Base-by-base conservation (phyloP, 2,329 filamentous ascomycete species). In the Botryosphaeria dothidea region DNA sequence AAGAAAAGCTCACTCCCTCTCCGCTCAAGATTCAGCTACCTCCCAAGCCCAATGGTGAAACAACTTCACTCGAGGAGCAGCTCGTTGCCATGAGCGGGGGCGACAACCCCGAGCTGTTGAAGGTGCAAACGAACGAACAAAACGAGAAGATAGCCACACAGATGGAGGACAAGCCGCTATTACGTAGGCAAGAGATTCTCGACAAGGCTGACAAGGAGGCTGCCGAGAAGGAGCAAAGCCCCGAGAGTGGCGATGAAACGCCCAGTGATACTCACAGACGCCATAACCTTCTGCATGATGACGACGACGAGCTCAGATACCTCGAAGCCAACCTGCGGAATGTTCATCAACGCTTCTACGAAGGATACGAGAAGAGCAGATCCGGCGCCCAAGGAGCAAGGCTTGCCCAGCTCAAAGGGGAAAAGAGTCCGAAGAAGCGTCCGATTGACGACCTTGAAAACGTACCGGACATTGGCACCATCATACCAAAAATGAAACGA, bases 161-260 rank as follows among this genome's bases (percentile, higher is more conserved):
- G 77, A 85, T 98, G 19, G 92, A 89, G 66, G 93, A 97, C 67
- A 87, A 94, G 15, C 95, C 95, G 0, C 80, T 99, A 29, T 81
- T 96, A n/a, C 92, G 95, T 74, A 90, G 96, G 80, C 95, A 99
- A 77, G 91, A 97, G 72, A 85, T 93, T 74, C 84, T 97, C 23
- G 95, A 99, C 72, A 91, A 92, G 70, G 91, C 93, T 71, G 91
- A 93, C 69, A 88, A 92, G 45, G 84, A 85, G 41, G 85, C 81
- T 63, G 86, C 84, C 5, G 79, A 80, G 2, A 81, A 83, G 17
- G 83, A 83, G 56, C 80, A 82, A 36, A 81, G 82, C 21, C 79
- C 78, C 54, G 78, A 72, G 54, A 61, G 74, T 38, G 70, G 73
- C 67, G 74, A 66, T 66, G 76, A 74, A 60, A 80, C 83, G 64